Base-by-base conservation (phyloP, 768 basidiomycete species). In the Hygrophorus pudorinus region DNA sequence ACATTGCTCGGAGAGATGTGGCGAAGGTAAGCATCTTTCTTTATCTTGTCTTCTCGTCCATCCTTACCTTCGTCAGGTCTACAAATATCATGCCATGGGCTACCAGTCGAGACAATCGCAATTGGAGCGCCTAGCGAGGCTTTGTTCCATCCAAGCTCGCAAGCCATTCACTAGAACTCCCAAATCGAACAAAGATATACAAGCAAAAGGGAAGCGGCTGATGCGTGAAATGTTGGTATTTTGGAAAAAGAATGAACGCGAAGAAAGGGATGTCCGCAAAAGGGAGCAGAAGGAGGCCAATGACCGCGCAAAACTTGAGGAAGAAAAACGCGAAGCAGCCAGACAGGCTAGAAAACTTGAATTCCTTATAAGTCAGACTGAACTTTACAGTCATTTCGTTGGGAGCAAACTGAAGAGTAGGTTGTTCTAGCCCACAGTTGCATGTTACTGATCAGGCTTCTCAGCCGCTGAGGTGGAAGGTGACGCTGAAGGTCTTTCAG, bases 311-410 rank as follows among this genome's bases (percentile, higher is more conserved):
- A 87, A 81, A 61, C 64, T 88, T 27, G 91, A 94, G 61, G 92
- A 94, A 60, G 91, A 96, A 64, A 87, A 81, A 57, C 76, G 94
- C 33, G 96, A 99, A 64, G 85, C 87, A 10, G 85, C 92, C 31
- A 72, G 96, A 41, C 90, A 94, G 61, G 89, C 92, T 10, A 77
- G 94, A 52, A 97, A 98, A 62, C 78, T 99, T 18, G 96, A 99
- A 66, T 99, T 98, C 67, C 70, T 99, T 63, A 92, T 99, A 62
- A 97, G 89, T 47, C 94, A 98, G 64, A 98, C 96, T 3, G 96
- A 99, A 60, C 75, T 98, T 6, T 99, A 98, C 65, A 92, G 89
- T 52, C 96, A 99, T 67, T 98, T 99, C 73, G 92, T 99, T 47
- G 94, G 94, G 27, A 96, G 81, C 65, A 98, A 98, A 66, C 75